Conservation (phyloP, 2,329 filamentous ascomycete species). For the Aspergillus japonicus region DNA sequence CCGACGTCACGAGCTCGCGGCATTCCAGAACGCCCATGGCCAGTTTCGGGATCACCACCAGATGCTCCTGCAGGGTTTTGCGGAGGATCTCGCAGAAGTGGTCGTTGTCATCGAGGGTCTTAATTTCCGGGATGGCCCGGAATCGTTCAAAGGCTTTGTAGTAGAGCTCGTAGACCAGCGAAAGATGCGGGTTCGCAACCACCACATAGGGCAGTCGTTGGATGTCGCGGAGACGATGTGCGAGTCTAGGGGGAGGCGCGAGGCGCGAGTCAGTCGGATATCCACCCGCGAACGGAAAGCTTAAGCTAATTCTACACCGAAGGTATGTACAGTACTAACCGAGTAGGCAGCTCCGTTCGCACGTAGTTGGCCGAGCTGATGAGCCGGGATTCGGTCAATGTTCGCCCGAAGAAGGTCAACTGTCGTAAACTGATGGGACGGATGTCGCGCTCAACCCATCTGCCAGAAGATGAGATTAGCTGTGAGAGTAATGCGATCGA, state of each 20-base stretch:
- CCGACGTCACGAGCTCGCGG: slow-evolving; percentile 73
- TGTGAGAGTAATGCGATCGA: background rate
- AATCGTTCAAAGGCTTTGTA: slow-evolving; percentile 94
- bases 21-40: slow-evolving; percentile 94
- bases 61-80: slow-evolving; percentile 77
- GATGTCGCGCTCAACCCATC: slow-evolving; percentile 90
- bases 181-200: slow-evolving; percentile 91
- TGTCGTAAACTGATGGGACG: slow-evolving; percentile 95
- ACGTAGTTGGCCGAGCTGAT: slow-evolving; percentile 97
- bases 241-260: slow-evolving; percentile 58
- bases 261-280: slow-evolving; percentile 4
- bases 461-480: slow-evolving; percentile 38
- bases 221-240: slow-evolving; percentile 94
- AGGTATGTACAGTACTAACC: slow-evolving; percentile 48
- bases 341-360: slow-evolving; percentile 84
- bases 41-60: slow-evolving; percentile 89
- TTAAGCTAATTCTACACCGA: background rate
- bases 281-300: background rate
- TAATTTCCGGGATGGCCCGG: slow-evolving; percentile 78
- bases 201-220: slow-evolving; percentile 94
- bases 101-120: slow-evolving; percentile 86
- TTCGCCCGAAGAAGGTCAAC: slow-evolving; percentile 94
- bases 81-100: slow-evolving; percentile 76
- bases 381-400: slow-evolving; percentile 82
- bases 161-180: slow-evolving; percentile 94